Evolutionary conservation across 768 basidiomycete genomes (phyloP), one percentile per base, ranked within the genome.

Genomic region (Russula griseocarnosa): DNA sequence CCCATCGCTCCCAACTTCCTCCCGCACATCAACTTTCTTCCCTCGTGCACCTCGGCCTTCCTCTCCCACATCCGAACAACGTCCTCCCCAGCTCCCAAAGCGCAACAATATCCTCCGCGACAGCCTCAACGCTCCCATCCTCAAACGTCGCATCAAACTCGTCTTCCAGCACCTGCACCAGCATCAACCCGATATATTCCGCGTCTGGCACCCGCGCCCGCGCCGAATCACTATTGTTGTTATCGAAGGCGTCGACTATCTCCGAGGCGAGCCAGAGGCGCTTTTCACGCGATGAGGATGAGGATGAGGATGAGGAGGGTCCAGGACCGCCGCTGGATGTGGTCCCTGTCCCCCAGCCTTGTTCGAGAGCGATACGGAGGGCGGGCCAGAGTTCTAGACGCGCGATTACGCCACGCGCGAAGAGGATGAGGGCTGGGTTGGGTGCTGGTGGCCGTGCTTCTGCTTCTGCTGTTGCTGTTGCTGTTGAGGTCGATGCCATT

Each of bases 121-220:
- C 86, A 3, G 73, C 76, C 62, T 86, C 85, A 1, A 87, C 86
- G 60, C 91, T 94, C 22, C n/a, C 91, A 70, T 98, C 96, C 67
- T 97, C 94, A 26, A 98, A 76, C 13, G 81, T 76, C 16, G 85
- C 82, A 24, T 94, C 92, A 70, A 92, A 98, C 71, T 97, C 95
- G 69, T 97, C 92, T 9, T 79, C 78, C 81, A 97, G 86, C 53
- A 91, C 83, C 70, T 96, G 92, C 14, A 90, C 78, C 16, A 98
- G 78, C 67, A 88, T 78, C 58, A 91, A 86, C 70, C 92, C 92
- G 65, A 98, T 76, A 69, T 95, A 92, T 69, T 84, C 79, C 28
- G 81, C 82, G 69, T 95, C 93, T 0, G 83, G 81, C 9, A 71
- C 6, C 30, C 3, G 30, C 4, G 30, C 6, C 30, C 3, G 30